phyloP scores from a whole-genome alignment of 2,329 filamentous ascomycete species.

The Fusarium transvaalense region DNA sequence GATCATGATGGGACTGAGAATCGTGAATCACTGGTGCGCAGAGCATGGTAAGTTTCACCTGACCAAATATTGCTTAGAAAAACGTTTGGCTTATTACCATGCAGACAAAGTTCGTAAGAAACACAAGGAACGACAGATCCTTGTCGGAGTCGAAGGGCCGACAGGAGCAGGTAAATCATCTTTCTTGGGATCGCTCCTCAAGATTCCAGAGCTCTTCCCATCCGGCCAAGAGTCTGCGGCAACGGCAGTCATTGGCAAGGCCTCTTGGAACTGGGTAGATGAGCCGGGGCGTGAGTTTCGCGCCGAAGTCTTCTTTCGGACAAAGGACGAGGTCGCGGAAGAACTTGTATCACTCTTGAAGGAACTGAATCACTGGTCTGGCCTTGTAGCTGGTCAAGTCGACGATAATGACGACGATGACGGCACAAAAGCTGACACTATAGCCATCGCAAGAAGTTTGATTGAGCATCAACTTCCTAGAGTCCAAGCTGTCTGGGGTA shows the following conservation, averaged over 20 bases:
- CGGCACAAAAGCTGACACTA: too few species aligned
- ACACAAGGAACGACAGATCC: background rate
- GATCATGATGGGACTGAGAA: too few species aligned
- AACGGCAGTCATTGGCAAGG: conserved; percentile 47
- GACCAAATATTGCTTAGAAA: too few species aligned
- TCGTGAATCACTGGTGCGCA: too few species aligned
- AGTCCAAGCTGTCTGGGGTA: conserved; percentile 44
- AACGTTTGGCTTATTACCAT: too few species aligned
- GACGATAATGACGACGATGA: conserved; percentile 27
- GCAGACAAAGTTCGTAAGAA: too few species aligned
- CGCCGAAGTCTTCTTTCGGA: conserved; percentile 44
- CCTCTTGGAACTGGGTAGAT: conserved; percentile 46
- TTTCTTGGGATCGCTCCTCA: conserved; percentile 13
- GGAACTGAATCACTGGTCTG: too few species aligned
- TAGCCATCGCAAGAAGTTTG: too few species aligned
- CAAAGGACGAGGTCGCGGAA: conserved; percentile 8
- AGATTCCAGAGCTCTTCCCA: conserved; percentile 47
- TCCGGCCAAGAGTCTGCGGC: conserved; percentile 48
- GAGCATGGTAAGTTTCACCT: too few species aligned
- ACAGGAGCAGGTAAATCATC: conserved; percentile 35
- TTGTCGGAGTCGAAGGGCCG: conserved; percentile 33
- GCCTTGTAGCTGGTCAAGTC: too few species aligned
- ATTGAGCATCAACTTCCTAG: conserved; percentile 40
- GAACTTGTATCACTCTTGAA: too few species aligned
- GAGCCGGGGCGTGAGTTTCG: conserved; percentile 26